Conservation (phyloP, 345 rosid species). For the Citropsis articulata region DNA sequence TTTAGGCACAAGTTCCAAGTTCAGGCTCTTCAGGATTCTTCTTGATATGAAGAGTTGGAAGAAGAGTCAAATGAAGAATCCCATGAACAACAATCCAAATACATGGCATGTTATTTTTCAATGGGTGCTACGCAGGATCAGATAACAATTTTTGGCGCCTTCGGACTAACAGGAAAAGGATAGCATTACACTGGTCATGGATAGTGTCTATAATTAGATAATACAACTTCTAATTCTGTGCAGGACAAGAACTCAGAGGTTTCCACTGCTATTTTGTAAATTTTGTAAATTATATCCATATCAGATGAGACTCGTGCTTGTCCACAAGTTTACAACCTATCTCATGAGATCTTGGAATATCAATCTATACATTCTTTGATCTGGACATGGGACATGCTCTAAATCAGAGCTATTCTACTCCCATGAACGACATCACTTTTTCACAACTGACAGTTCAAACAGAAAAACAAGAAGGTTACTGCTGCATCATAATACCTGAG, state of each 20-base stretch:
- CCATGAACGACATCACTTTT: neutral
- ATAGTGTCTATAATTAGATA: slow-evolving; percentile 6
- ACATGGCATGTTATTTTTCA: neutral
- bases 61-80: neutral
- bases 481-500: slow-evolving; percentile 8
- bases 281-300: slow-evolving; percentile 19
- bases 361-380: slow-evolving; percentile 41
- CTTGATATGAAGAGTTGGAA: neutral
- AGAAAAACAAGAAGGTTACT: slow-evolving; percentile 12
- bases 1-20: neutral
- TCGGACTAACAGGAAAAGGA: neutral
- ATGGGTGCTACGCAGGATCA: neutral
- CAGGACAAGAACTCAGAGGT: slow-evolving; percentile 18
- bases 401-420: slow-evolving; percentile 6
- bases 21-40: neutral
- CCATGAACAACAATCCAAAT: neutral
- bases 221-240: slow-evolving; percentile 17
- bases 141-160: neutral
- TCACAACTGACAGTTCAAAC: neutral
- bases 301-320: slow-evolving; percentile 10
- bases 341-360: slow-evolving; percentile 16
- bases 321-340: neutral
- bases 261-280: slow-evolving; percentile 6
- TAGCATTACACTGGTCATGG: neutral
- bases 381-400: neutral